A percentile compares a stretch with the other conserved stretches of the same genome.
Conservation (phyloP, 1,284 basidiomycete genomes). For the Cryptococcus sp. region DNA sequence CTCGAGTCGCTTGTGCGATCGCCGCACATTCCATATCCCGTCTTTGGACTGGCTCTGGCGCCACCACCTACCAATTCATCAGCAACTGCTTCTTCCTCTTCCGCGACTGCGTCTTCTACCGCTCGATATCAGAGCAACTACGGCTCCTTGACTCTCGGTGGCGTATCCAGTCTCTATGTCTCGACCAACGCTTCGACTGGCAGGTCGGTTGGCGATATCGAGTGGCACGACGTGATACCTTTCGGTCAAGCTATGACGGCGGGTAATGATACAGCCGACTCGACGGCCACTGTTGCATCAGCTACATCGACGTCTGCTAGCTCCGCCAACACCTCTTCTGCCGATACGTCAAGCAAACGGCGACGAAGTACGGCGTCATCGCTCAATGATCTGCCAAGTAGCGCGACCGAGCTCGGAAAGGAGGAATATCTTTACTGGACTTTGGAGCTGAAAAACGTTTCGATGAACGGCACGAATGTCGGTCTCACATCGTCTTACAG, state of each 20-base stretch:
- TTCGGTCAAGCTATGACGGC: conserved; percentile 26
- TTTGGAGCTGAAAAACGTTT: conserved; percentile 63
- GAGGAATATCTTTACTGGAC: conserved; percentile 74
- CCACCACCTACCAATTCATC: conserved; percentile 19
- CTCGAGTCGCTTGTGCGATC: conserved; percentile 37
- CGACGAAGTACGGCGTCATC: conserved; percentile 10
- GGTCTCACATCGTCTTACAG: conserved; percentile 69
- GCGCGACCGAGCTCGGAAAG: conserved; percentile 23
- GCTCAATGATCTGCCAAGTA: conserved; percentile 7
- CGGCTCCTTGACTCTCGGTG: conserved; percentile 43
- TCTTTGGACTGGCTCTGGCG: conserved; percentile 39
- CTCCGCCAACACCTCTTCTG: conserved; percentile 6
- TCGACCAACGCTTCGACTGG: conserved; percentile 22
- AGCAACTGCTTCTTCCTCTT: conserved; percentile 19
- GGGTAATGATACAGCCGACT: conserved; percentile 7
- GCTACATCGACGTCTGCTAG: conserved; percentile 3
- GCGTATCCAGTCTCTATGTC: conserved; percentile 40
- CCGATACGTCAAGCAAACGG: background rate
- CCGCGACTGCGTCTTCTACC: conserved; percentile 20
- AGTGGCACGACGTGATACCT: conserved; percentile 43
- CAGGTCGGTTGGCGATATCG: conserved; percentile 37
- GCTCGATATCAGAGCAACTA: conserved; percentile 20
- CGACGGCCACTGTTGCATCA: background rate
- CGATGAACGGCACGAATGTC: conserved; percentile 64
- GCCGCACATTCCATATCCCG: conserved; percentile 36